Evolutionary conservation across 352 stramenopile species (phyloP).

Genomic region (Globisporangium irregulare): DNA sequence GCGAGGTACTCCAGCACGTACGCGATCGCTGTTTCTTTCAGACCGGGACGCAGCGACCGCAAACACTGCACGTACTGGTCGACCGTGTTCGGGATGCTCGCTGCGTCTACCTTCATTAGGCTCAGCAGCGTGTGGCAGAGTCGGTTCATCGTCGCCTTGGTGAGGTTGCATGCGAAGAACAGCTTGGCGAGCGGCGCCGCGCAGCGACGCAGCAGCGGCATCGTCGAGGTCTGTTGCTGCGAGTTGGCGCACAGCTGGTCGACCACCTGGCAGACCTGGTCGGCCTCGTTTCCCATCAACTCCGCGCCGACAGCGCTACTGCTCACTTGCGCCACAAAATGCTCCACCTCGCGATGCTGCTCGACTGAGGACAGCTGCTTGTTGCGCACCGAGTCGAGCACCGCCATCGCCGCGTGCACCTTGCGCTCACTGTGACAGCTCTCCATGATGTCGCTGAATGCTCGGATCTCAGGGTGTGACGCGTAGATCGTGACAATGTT

Average conservation of each 20-base stretch:
- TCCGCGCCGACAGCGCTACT: background rate
- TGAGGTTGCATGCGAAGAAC: slow-evolving; percentile 38
- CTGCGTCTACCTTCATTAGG: slow-evolving; percentile 51
- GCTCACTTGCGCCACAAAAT: slow-evolving; percentile 35
- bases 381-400: slow-evolving; percentile 32
- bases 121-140: slow-evolving; percentile 69
- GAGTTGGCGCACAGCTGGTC: slow-evolving; percentile 43
- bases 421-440: slow-evolving; percentile 30
- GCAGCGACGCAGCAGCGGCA: slow-evolving; percentile 42
- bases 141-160: slow-evolving; percentile 53
- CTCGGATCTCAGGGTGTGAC: slow-evolving; percentile 36
- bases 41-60: slow-evolving; percentile 32
- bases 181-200: slow-evolving; percentile 39
- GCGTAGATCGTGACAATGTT: slow-evolving; percentile 53
- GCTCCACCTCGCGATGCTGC: slow-evolving; percentile 53
- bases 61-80: slow-evolving; percentile 53
- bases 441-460: slow-evolving; percentile 40
- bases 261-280: slow-evolving; percentile 35
- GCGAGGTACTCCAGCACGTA: slow-evolving; percentile 65
- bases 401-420: slow-evolving; percentile 26
- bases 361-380: slow-evolving; percentile 40
- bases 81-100: slow-evolving; percentile 35
- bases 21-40: slow-evolving; percentile 64
- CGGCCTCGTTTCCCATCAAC: slow-evolving; percentile 18
- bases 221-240: slow-evolving; percentile 32